Evolutionary conservation across 2,329 filamentous ascomycete genomes (phyloP), one percentile per base, ranked within the genome.

Genomic region (Hirsutella thompsonii): DNA sequence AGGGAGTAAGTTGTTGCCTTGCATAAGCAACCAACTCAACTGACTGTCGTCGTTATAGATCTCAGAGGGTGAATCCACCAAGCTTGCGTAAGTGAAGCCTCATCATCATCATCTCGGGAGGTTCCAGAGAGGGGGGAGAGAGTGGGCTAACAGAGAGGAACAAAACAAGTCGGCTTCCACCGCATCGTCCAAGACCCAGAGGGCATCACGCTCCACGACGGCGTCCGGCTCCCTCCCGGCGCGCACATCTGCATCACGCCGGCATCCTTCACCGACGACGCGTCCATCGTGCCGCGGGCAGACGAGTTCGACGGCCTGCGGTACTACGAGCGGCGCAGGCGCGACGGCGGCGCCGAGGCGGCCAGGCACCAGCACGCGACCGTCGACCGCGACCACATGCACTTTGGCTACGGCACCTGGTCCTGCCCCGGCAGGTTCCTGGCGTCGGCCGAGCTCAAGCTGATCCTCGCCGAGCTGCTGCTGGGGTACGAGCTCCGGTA

Each of bases 391-490:
- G 33, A 34, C 20, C 44, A 46, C 36, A 34, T 46, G 33, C 42
- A 46, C 37, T 46, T 46, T 38, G 44, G 44, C 3, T 46, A 46
- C 21, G 44, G 44, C 35, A 38, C 38, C 2, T 46, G 42, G 42
- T 43, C 44, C 1, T 46, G 42, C 33, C 44, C 44, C 14, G 42
- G 44, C n/a, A 42, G 44, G 37, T 46, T 46, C 37, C 37, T 46
- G 16, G 42, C 44, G 2, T 46, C 44, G 20, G 44, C 43, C 28
- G 39, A 40, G 20, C 39, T 46, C 20, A 46, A 46, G 36, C 40
- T 42, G 42, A 36, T 44, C 5, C 29, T 46, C 1, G 16, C 29
- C 3, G 42, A 38, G 28, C 26, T 46, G 18, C 36, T 46, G 19
- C 37, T 46, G 19, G 42, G 42, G 3, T 44, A 44, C 36, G 42